Base-by-base conservation (phyloP, 1,284 basidiomycete genomes). In the Boletellus deceptivus region DNA sequence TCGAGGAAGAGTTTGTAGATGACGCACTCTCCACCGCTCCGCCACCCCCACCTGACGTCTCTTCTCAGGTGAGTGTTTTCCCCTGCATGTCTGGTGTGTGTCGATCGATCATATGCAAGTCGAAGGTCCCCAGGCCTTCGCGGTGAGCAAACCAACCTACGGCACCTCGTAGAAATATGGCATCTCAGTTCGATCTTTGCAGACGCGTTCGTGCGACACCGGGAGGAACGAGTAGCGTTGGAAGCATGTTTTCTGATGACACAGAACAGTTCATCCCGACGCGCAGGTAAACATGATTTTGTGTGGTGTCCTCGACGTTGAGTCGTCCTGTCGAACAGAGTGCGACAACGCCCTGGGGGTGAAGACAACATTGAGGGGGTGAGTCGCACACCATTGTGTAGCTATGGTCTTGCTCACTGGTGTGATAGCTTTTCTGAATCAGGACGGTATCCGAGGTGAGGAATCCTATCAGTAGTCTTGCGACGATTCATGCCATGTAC, bases 321-420 rank as follows among this genome's bases (percentile, higher is more conserved):
- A 53, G 10, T 44, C 16, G 43, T 18, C 1, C 20, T 13, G 13
- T 46, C 37, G 36, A 1, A 34, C 37, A 84, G 82, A 51, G 82
- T 84, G 36, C 72, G 80, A 52, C 73, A 84, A 64, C 73, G 75
- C 22, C 84, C 84, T 17, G 84, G 84, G 57, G 84, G 84, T 20
- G 63, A 74, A 42, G 84, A 86, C 60, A 79, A 71, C 60, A 79
- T 86, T 43, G 75, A 72, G 54, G 72, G 70, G 2, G 83, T 85
- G 64, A 64, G 80, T 63, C 3, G 9, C 16, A 14, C n/a, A 42
- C n/a, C 24, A 16, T 9, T 11, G 10, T 29, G 8, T 34, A 13
- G 1, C 24, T 37, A 16, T n/a, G n/a, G 34, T 41, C 10, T 13
- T 51, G 29, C 53, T 62, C 35, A 50, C 36, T 7, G n/a, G 20